Conservation (phyloP, 192 early-diverging fungal genomes). For the Coemansia sp. region DNA sequence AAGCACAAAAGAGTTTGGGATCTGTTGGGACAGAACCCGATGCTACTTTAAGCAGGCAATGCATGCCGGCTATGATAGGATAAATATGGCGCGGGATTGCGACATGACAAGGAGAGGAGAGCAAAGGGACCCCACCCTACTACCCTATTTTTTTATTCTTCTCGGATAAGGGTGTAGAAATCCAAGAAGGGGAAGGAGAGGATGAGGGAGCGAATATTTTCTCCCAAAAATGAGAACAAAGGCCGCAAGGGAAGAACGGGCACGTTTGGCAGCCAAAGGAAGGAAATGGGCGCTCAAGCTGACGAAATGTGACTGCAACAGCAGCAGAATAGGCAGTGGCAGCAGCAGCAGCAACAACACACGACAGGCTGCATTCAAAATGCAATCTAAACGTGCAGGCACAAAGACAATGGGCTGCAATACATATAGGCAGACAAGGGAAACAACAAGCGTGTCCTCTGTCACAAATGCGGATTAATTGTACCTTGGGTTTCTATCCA, state of each 20-base stretch:
- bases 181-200: neutral
- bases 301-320: too few relatives aligned
- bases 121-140: neutral
- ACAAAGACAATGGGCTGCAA: neutral
- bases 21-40: too few relatives aligned
- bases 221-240: neutral
- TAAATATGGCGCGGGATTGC: neutral
- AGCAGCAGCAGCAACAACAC: neutral
- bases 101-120: neutral
- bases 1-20: too few relatives aligned
- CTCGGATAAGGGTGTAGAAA: neutral
- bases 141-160: neutral
- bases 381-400: slow-evolving; percentile 10
- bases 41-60: too few relatives aligned
- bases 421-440: neutral
- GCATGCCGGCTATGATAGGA: neutral
- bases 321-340: too few relatives aligned
- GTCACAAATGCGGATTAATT: neutral
- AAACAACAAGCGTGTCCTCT: neutral
- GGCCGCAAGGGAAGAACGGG: neutral
- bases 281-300: too few relatives aligned
- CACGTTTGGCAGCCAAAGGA: neutral
- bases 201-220: neutral
- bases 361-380: neutral
- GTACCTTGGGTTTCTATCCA: slow-evolving; percentile 34